These are phyloP conservation scores for Raddia guianensis DNA, from an alignment of 176 grass and related monocot genomes.

Conservation along the genomic window DNA sequence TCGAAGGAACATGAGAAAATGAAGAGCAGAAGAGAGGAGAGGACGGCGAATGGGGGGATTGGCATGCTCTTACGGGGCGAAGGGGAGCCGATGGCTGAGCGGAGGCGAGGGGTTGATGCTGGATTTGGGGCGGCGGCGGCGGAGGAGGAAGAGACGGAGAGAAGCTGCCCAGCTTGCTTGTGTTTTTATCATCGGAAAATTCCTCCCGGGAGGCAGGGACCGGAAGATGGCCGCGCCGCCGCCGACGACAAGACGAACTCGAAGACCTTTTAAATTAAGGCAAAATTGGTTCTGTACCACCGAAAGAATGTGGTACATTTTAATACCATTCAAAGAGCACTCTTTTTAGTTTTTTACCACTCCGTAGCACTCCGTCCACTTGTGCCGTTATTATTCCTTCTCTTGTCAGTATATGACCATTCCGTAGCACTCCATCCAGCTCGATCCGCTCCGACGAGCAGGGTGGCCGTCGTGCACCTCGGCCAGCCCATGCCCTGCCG, in stretches of 20 bases:
- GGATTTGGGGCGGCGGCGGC: constrained; percentile 26
- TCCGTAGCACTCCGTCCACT: no score
- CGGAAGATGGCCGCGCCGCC: constrained; percentile 12
- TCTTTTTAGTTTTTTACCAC: no score
- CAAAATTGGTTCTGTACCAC: no score
- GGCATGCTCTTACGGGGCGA: constrained; percentile 38
- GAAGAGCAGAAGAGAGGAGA: neutral
- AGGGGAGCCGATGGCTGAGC: constrained; percentile 26
- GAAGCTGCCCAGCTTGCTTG: constrained; percentile 40
- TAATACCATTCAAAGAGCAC: no score
- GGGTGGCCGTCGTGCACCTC: no score
- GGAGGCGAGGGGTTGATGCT: neutral
- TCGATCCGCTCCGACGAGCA: no score
- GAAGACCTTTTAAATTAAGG: neutral
- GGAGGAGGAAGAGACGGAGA: constrained; percentile 44
- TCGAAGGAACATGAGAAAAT: constrained; percentile 27
- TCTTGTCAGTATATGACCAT: no score
- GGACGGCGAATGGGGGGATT: neutral
- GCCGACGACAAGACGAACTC: neutral
- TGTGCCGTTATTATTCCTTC: no score
- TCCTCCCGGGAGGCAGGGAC: neutral
- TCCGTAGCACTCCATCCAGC: no score
- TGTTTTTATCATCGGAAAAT: constrained; percentile 45
- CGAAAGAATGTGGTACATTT: no score
- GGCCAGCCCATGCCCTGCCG: no score